These are phyloP conservation scores for Cudoniella acicularis DNA, from an alignment of 495 filamentous ascomycete species.

Conservation along the genomic window DNA sequence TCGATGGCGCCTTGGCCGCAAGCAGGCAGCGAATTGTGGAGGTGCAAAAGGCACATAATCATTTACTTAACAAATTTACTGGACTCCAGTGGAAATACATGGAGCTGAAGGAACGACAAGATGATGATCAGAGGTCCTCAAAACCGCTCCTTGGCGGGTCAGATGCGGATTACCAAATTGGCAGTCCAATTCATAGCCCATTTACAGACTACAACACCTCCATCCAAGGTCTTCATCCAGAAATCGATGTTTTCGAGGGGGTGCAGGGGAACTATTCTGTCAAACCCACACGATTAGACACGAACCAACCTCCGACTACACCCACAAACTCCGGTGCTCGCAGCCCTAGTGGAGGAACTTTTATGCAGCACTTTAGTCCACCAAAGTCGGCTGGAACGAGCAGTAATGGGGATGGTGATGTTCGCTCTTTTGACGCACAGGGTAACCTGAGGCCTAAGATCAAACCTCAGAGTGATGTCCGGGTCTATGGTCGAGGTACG, in stretches of 20 bases:
- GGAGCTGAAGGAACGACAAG: slow-evolving; percentile 28
- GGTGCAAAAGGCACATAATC: slow-evolving; percentile 39
- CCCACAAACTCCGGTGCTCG: neutral
- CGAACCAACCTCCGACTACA: slow-evolving; percentile 3
- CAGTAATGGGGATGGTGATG: slow-evolving; percentile 37
- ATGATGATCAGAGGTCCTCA: neutral
- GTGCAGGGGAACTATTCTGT: no score
- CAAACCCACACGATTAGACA: no score
- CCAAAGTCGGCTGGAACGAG: slow-evolving; percentile 17
- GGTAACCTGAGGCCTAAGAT: slow-evolving; percentile 28
- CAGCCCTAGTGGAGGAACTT: slow-evolving; percentile 4
- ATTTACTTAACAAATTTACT: slow-evolving; percentile 34
- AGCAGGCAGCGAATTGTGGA: slow-evolving; percentile 39
- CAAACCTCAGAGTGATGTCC: slow-evolving; percentile 33
- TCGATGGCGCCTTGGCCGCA: slow-evolving; percentile 44
- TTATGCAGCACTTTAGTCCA: slow-evolving; percentile 10
- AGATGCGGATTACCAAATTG: no score
- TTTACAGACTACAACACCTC: no score
- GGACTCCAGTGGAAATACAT: slow-evolving; percentile 31
- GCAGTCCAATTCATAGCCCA: no score
- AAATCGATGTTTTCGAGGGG: no score
- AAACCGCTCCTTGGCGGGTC: no score
- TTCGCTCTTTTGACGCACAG: slow-evolving; percentile 42
- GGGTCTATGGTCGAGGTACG: slow-evolving; percentile 41
- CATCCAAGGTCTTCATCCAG: no score